These are phyloP conservation scores for Vitis cinerea DNA, from an alignment of 164 flowering plant genomes.

Conservation along the genomic window DNA sequence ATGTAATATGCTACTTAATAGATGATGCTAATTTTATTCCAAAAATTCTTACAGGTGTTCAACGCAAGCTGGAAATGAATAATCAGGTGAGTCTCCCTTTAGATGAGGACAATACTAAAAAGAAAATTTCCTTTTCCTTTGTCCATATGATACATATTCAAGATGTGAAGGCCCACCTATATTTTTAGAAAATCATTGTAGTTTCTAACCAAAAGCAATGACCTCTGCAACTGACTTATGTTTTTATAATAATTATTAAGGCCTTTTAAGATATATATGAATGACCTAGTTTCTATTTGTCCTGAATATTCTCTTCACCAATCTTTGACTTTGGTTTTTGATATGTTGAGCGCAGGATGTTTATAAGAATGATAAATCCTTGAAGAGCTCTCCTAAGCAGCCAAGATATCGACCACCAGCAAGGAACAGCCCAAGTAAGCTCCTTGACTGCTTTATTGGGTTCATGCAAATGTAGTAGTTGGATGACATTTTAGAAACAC, in stretches of 20 bases:
- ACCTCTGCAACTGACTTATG: no score
- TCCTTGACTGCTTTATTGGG: background rate
- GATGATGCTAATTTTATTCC: constrained; percentile 1
- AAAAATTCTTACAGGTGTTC: constrained; percentile 55
- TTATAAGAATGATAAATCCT: constrained; percentile 41
- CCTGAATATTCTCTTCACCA: no score
- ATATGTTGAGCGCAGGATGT: constrained; percentile 34
- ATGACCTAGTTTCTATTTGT: no score
- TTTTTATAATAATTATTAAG: no score
- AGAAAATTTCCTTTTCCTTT: no score
- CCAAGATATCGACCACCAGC: constrained; percentile 72
- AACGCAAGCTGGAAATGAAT: constrained; percentile 76
- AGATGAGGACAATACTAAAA: no score
- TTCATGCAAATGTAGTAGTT: background rate
- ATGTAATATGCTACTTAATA: background rate
- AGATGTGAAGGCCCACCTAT: no score
- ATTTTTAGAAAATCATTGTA: no score
- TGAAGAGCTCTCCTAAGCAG: constrained; percentile 43
- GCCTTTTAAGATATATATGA: no score
- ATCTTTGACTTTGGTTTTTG: background rate
- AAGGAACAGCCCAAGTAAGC: constrained; percentile 58
- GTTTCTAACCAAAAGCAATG: no score
- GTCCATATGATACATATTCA: no score
- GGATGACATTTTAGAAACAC: no score
- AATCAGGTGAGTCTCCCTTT: constrained; percentile 34